Evolutionary conservation across 352 stramenopile genomes (phyloP), one percentile per base, ranked within the genome.

Genomic region (Globisporangium camurandrum): DNA sequence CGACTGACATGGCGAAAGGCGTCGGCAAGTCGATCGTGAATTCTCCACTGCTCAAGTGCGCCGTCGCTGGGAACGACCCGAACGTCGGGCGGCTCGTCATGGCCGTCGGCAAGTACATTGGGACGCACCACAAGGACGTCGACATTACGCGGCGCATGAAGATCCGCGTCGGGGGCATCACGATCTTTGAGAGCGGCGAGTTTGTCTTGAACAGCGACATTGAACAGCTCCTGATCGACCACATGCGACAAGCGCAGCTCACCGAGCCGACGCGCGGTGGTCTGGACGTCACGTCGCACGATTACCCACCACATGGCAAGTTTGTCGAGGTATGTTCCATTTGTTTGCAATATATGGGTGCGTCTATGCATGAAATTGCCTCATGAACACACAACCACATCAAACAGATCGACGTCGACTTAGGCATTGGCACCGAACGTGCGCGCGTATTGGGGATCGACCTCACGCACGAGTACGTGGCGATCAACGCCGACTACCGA

Each of bases 401-500:
- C 30, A 0, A 23, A 10, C 47, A 88, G 73, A 97, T 99, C 59
- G 83, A 95, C 19, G 80, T 99, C 44, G 89, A 98, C 59, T 75
- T 98, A 57, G 85, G 82, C n/a, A 69, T 91, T 41, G 86, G 83
- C 26, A 79, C 71, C n/a, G 71, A 85, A 45, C 63, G 82, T 53
- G 78, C 81, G 17, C 83, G 84, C 45, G 92, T 99, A 10, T 73
- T 98, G 28, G 97, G 97, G 41, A 98, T 96, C 62, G 97, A 99
- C 64, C 77, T 99, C 57, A 99, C 96, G 37, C 86, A 97, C 66
- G 95, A 98, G 71, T 99, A 99, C 62, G 95, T 99, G 31, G 77
- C 86, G 31, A 96, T 98, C 58, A 99, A 99, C 75, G 97, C 95
- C 44, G 96, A 98, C 65, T 99, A 99, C 66, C 86, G 97, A 41